Evolutionary conservation across 192 early-diverging fungal species (phyloP).

Genomic region (Phycomyces nitens): DNA sequence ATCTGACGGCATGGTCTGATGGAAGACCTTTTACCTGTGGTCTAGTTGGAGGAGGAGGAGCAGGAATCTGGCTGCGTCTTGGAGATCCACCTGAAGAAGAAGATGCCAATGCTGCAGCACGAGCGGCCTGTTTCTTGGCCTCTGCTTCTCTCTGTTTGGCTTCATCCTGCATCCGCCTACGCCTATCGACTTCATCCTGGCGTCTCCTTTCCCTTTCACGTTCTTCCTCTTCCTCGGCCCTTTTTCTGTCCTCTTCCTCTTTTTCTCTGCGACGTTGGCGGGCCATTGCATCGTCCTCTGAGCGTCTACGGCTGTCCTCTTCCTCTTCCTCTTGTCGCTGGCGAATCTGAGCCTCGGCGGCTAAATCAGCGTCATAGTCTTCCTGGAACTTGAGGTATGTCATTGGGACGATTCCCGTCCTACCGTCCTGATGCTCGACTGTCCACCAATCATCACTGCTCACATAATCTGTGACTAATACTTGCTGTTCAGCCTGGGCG

Average conservation of each 20-base stretch:
- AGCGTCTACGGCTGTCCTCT: constrained; percentile 17
- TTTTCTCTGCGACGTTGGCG: constrained; percentile 20
- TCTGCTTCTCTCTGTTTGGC: constrained; percentile 18
- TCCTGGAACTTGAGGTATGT: constrained; percentile 53
- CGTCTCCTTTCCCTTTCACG: constrained; percentile 13
- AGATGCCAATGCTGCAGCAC: not conserved
- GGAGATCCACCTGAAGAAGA: not conserved
- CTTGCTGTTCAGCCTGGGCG: constrained; percentile 75
- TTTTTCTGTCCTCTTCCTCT: constrained; percentile 15
- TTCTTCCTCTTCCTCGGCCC: constrained; percentile 22
- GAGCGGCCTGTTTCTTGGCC: not conserved
- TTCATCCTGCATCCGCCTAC: constrained; percentile 25
- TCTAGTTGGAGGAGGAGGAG: constrained; percentile 25
- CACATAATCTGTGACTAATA: constrained; percentile 81
- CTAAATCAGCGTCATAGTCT: constrained; percentile 12
- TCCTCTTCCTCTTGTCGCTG: constrained; percentile 30
- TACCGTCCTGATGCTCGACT: constrained; percentile 52
- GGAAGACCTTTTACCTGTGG: not conserved
- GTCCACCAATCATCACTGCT: constrained; percentile 91
- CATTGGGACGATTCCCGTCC: constrained; percentile 80
- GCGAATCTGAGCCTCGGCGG: constrained; percentile 10
- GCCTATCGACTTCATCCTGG: constrained; percentile 15
- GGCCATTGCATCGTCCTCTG: constrained; percentile 26
- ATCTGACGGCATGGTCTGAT: constrained; percentile 19
- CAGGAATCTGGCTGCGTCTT: constrained; percentile 30